Evolutionary conservation across 805 yeast species (phyloP).

Genomic region (Candida germanica): DNA sequence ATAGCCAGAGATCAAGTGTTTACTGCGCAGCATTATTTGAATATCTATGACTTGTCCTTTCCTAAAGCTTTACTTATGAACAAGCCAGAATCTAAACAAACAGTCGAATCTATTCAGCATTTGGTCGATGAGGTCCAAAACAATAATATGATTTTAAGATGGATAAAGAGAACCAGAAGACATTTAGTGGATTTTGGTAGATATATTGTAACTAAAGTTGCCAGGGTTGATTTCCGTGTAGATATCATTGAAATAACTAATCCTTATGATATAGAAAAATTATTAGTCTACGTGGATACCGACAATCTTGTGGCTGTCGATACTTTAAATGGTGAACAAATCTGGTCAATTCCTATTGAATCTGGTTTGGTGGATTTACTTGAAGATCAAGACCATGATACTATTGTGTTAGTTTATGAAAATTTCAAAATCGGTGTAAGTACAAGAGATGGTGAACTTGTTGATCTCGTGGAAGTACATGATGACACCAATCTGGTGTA

Average conservation of each 20-base stretch:
- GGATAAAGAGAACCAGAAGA: constrained; percentile 27
- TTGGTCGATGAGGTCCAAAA: constrained; percentile 26
- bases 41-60: constrained; percentile 5
- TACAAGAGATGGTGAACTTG: constrained; percentile 17
- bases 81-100: constrained; percentile 26
- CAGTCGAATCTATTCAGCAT: constrained; percentile 28
- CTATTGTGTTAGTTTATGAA: not conserved
- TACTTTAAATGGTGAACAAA: constrained; percentile 33
- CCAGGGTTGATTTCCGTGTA: constrained; percentile 3
- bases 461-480: not conserved
- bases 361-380: constrained; percentile 12
- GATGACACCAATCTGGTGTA: not conserved
- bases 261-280: constrained; percentile 30
- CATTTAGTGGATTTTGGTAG: constrained; percentile 36
- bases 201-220: constrained; percentile 15
- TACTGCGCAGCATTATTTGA: not conserved
- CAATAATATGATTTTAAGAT: constrained; percentile 20
- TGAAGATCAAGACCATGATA: constrained; percentile 4
- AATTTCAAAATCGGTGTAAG: constrained; percentile 5
- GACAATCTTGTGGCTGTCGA: constrained; percentile 41
- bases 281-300: constrained; percentile 23
- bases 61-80: constrained; percentile 19
- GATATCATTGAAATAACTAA: constrained; percentile 7
- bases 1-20: constrained; percentile 1
- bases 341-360: constrained; percentile 33